Evolutionary conservation across 1,139 yeast species (phyloP).

Genomic region (Cylindricascospora bacillispora): DNA sequence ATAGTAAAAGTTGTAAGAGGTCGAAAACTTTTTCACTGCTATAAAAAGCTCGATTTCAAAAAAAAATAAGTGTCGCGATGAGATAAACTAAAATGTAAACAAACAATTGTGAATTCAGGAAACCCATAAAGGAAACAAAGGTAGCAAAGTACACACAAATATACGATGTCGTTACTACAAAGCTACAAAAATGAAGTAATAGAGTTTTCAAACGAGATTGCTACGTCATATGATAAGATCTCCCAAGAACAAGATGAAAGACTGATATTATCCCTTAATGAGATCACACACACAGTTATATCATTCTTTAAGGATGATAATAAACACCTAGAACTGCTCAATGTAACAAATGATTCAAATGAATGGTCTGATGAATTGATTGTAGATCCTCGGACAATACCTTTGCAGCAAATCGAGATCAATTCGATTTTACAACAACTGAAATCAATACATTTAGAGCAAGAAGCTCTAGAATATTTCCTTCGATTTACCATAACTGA

Average conservation of each 20-base stretch:
- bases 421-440: constrained; percentile 14
- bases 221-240: constrained; percentile 12
- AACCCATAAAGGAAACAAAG: too few relatives aligned
- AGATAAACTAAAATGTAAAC: too few relatives aligned
- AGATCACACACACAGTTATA: constrained; percentile 16
- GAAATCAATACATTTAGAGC: constrained; percentile 20
- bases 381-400: constrained; percentile 13
- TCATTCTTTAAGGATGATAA: constrained; percentile 16
- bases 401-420: constrained; percentile 12
- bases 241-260: constrained; percentile 14
- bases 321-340: constrained; percentile 7
- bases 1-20: too few relatives aligned
- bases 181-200: too few relatives aligned
- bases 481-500: constrained; percentile 20
- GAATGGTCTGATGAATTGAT: constrained; percentile 1
- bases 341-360: constrained; percentile 1
- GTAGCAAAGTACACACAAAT: too few relatives aligned
- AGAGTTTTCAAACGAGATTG: constrained; percentile 3
- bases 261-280: constrained; percentile 10
- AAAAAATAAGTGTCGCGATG: too few relatives aligned
- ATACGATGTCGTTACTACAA: too few relatives aligned
- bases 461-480: constrained; percentile 23
- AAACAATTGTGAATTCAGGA: too few relatives aligned
- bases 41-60: too few relatives aligned
- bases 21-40: too few relatives aligned